Base-by-base conservation (phyloP, 176 grass and related monocot genomes). In the Urochloa ruziziensis region DNA sequence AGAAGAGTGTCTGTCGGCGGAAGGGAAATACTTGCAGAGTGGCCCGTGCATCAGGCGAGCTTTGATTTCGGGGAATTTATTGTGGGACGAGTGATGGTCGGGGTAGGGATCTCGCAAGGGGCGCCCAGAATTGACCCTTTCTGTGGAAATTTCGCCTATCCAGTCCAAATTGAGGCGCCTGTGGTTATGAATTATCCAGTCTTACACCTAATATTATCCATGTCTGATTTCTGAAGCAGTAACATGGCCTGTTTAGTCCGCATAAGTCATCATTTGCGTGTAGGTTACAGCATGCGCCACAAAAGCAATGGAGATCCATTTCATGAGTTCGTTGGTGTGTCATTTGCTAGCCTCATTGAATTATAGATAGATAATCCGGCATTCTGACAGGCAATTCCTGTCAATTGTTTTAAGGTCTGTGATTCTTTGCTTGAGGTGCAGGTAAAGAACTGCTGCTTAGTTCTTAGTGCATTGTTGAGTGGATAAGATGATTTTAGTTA, bases 401-500 rank as follows among this genome's bases (percentile, higher is more conserved):
- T 83, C 24, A 75, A 67, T 64, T 11, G 17, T 24, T 47, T 40
- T 59, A 23, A 34, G 35, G 13, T 6, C 28, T n/a, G 27, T 28
- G 10, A n/a, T 35, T 19, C 56, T 72, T 90, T 73, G 66, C 65
- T 36, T 67, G 0, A 43, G 44, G 57, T 25, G 36, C 58, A 40
- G 43, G 7, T 18, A 33, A 49, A 16, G 46, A 86, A 46, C 71
- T 73, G 47, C 27, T 58, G 37, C 64, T 39, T 78, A 82, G 0
- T 73, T 57, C 10, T 16, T 63, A 64, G n/a, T 30, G 30, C 66
- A 78, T 62, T 47, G 57, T 66, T 60, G 32, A 66, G 47, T 78
- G 58, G 83, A 86, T 90, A 90, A 48, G 83, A 14, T 52, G 18
- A 61, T 66, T 73, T 36, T 82, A 56, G 6, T 67, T 32, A 43